Base-by-base conservation (phyloP, 83 land plant genomes). In the Picea abies region DNA sequence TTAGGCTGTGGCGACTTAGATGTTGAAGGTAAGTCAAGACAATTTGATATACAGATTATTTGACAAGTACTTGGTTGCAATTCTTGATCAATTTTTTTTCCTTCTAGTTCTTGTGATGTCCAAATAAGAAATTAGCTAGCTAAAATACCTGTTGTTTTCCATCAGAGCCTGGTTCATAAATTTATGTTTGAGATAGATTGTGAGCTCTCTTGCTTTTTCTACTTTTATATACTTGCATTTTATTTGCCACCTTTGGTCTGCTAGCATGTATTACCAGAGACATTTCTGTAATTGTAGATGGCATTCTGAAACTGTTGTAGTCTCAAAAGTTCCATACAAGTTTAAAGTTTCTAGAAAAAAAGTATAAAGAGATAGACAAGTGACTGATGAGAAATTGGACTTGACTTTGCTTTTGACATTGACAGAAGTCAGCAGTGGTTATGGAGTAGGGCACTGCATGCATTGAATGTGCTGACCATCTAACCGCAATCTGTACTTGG, bases 1-100 rank as follows among this genome's bases (percentile, higher is more conserved):
- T 86, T 96, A 37, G 99, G 99, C 29, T 96, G 97, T 89, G 99
- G 99, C 65, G 99, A 98, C 71, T 88, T 98, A 85, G 99, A 98
- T 90, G 92, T 94, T 86, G 99, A 98, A 77, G 99, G 99, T 98
- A 92, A 60, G 52, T 26, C 12, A 47, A 41, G 12, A 84, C 11
- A 32, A 79, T 78, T n/a, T 76, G 67, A 26, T 47, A 19, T 4
- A 63, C 20, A 10, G 4, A 16, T 12, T 14, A 2, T 4, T 76
- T 80, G 19, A 69, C 73, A 62, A 32, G 35, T 64, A 11, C 76
- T 70, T 81, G 72, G 61, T 76, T 76, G 78, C 78, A 65, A 37
- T 52, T n/a, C 25, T 65, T 14, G 41, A 44, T 68, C 10, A 2
- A 8, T 20, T 71, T 70, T 7, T 66, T 15, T 9, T 69, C 22